phyloP scores from a whole-genome alignment of 179 eudicot genomes.

The Corrigiola litoralis region DNA sequence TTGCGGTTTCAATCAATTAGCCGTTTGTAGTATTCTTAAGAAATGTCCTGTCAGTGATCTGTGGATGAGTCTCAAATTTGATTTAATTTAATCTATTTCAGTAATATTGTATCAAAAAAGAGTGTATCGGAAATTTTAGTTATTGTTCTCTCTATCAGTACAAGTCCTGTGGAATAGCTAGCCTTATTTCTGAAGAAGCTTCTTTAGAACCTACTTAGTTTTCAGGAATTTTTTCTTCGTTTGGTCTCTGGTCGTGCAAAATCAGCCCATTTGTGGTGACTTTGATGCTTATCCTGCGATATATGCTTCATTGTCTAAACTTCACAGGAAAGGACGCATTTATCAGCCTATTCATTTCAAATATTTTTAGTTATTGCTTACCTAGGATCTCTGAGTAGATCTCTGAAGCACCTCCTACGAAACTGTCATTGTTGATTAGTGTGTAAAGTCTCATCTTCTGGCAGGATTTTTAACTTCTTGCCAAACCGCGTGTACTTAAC shows the following conservation, averaged over 20 bases:
- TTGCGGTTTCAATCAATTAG: neutral
- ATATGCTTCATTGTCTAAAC: too few species aligned
- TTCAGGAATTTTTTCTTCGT: too few species aligned
- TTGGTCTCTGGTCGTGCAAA: too few species aligned
- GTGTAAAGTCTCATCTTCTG: neutral
- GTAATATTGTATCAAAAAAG: too few species aligned
- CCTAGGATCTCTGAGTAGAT: neutral
- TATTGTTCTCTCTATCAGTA: too few species aligned
- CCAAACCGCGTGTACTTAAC: neutral
- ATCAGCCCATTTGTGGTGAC: too few species aligned
- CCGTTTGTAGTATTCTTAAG: neutral
- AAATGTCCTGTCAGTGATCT: neutral
- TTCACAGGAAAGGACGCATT: neutral
- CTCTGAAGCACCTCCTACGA: neutral
- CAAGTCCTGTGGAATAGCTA: too few species aligned
- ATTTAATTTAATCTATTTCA: too few species aligned
- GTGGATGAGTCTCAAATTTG: neutral
- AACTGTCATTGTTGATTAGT: neutral
- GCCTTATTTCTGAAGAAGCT: too few species aligned
- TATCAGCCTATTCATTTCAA: neutral
- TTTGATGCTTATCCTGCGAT: too few species aligned
- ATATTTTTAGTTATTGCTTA: neutral
- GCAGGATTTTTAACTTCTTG: neutral
- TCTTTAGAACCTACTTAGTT: too few species aligned
- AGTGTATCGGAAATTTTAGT: too few species aligned